phyloP scores from a whole-genome alignment of 345 rosid genomes.

The Gossypium ekmanianum region DNA sequence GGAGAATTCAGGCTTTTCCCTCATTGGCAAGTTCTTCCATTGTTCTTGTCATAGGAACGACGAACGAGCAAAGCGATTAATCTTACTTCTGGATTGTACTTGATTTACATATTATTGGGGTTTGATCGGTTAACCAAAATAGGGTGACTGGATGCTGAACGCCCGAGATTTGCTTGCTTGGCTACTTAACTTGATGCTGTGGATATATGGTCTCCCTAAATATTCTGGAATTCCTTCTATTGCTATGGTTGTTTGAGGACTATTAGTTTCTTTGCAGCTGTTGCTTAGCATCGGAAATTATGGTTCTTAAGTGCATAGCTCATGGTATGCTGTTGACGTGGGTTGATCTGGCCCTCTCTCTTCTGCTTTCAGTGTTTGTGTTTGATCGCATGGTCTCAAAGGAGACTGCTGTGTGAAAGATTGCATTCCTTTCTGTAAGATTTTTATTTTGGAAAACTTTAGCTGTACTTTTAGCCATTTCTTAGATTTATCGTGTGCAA shows the following conservation, averaged over 20 bases:
- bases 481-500: constrained; percentile 36
- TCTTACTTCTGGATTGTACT: constrained; percentile 1
- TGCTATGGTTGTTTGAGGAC: background rate
- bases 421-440: constrained; percentile 33
- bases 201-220: background rate
- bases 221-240: constrained; percentile 4
- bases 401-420: constrained; percentile 29
- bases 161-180: background rate
- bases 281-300: background rate
- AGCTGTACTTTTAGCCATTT: constrained; percentile 36
- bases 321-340: constrained; percentile 1
- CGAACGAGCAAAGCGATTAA: background rate
- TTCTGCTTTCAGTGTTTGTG: constrained; percentile 19
- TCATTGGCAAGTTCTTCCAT: background rate
- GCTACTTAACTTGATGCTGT: background rate
- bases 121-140: background rate
- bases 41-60: background rate
- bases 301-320: constrained; percentile 8
- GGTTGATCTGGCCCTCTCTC: constrained; percentile 14
- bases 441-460: constrained; percentile 26
- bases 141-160: background rate
- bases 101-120: background rate
- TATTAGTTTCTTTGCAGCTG: background rate
- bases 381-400: constrained; percentile 30
- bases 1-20: background rate